Conservation (phyloP, 1,284 basidiomycete species). For the Apiotrichum porosum region DNA sequence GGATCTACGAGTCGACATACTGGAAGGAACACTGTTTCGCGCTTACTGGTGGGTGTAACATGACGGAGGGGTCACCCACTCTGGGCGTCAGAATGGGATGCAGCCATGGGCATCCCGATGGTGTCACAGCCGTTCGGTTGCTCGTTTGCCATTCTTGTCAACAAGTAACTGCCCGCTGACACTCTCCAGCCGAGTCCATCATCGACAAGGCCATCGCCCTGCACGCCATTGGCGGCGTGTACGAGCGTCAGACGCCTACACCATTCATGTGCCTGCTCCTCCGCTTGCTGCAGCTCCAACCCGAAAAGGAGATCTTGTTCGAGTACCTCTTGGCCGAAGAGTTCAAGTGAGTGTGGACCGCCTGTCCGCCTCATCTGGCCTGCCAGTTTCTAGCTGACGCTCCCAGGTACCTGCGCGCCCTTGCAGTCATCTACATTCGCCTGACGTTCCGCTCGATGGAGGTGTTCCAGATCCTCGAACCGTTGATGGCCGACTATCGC, state of each 20-base stretch:
- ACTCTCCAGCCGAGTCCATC: constrained; percentile 73
- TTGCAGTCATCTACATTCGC: constrained; percentile 90
- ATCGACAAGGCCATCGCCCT: constrained; percentile 88
- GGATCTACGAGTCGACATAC: constrained; percentile 91
- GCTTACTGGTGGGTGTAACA: constrained; percentile 62
- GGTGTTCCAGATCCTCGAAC: constrained; percentile 89
- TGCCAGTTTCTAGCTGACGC: background rate
- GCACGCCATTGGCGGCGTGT: constrained; percentile 83
- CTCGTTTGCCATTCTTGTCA: background rate
- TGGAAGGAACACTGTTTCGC: constrained; percentile 99
- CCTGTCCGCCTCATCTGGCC: background rate
- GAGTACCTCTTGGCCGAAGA: constrained; percentile 94
- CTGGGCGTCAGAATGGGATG: too few relatives aligned
- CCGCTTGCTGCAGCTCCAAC: constrained; percentile 94
- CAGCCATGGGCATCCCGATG: too few relatives aligned
- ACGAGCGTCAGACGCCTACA: constrained; percentile 80
- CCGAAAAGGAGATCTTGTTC: constrained; percentile 89
- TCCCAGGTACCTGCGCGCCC: constrained; percentile 79
- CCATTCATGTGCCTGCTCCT: constrained; percentile 86
- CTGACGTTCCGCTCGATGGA: constrained; percentile 87
- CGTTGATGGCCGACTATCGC: constrained; percentile 85
- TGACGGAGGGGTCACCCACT: background rate
- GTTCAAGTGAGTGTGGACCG: constrained; percentile 83
- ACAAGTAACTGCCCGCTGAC: background rate
- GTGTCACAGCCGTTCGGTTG: too few relatives aligned